Evolutionary conservation across 139 green algal species (phyloP).

Genomic region (Micromonas commoda): DNA sequence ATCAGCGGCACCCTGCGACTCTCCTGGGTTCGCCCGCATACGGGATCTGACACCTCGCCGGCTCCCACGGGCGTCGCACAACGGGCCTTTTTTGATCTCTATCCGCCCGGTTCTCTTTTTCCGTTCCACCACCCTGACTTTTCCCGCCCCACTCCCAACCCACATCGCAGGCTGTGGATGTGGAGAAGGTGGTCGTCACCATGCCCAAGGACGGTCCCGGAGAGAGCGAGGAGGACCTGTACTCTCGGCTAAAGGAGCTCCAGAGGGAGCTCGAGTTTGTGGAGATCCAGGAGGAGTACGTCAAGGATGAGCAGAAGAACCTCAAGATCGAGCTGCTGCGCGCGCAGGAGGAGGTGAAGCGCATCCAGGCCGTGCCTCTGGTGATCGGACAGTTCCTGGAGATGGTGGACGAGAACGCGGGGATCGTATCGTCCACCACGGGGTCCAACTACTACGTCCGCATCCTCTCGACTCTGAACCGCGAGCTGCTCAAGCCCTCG

Average conservation of each 20-base stretch:
- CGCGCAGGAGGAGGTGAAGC: conserved; percentile 97
- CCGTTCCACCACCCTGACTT: too few species aligned
- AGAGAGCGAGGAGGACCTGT: conserved; percentile 44
- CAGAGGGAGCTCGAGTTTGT: conserved; percentile 94
- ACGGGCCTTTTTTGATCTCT: too few species aligned
- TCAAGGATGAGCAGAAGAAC: conserved; percentile 98
- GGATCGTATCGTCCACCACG: conserved; percentile 96
- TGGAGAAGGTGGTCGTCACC: too few species aligned
- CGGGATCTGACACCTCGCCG: too few species aligned
- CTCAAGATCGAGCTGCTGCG: conserved; percentile 95
- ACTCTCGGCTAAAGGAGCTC: conserved; percentile 74
- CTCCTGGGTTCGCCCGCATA: too few species aligned
- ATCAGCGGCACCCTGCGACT: too few species aligned
- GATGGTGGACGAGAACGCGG: conserved; percentile 92
- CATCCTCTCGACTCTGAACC: conserved; percentile 92
- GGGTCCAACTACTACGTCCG: conserved; percentile 86
- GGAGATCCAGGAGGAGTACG: conserved; percentile 99
- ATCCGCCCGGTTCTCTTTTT: too few species aligned
- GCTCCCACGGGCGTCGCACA: too few species aligned
- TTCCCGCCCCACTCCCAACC: too few species aligned
- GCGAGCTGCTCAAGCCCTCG: conserved; percentile 93
- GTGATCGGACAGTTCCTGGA: conserved; percentile 99
- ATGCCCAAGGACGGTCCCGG: too few species aligned
- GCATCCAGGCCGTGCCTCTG: conserved; percentile 92
- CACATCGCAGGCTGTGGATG: too few species aligned